Evolutionary conservation across 345 rosid species (phyloP), one percentile per base, ranked within the genome.

Genomic region (Pugionium cornutum): DNA sequence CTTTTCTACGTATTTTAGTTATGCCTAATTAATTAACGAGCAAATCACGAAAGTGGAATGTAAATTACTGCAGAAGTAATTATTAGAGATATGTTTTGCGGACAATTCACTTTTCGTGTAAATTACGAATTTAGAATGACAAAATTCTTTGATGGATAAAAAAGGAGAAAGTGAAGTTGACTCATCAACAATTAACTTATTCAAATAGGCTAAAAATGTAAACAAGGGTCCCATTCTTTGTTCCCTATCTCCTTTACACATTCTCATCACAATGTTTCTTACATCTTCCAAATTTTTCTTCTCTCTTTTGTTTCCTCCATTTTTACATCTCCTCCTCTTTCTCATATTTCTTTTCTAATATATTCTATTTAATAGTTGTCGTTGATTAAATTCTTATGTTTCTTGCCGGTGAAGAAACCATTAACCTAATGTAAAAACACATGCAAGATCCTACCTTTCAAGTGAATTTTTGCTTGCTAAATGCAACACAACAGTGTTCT

Each of bases 161-260:
- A 82, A 75, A 80, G 65, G 66, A 66, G 77, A 40, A 75, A 78
- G 5, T 78, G 92, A 83, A 74, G 79, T 79, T 77, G 97, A 85
- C 92, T 76, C 75, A 54, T 80, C 84, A 80, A 72, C 84, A 61
- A 80, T 77, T 66, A 48, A n/a, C 11, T 78, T 65, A 73, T 57
- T 64, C 34, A 64, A 66, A 60, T 45, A 53, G 76, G 63, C 60
- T 43, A 64, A 70, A 70, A 62, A 10, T 47, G 52, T 56, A 73
- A 81, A 72, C 35, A 39, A 59, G 79, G 92, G 95, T 18, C 89
- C 89, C 83, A 59, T 64, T 56, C n/a, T 75, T 46, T 57, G 92
- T 76, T 74, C 77, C 97, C 92, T 60, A 74, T 64, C 53, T 64
- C 61, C 76, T 39, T 2, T 53, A 74, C 91, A 83, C 37, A 64